These are phyloP conservation scores for Karstenula rhodostoma DNA, from an alignment of 2,329 filamentous ascomycete species.

Conservation along the genomic window DNA sequence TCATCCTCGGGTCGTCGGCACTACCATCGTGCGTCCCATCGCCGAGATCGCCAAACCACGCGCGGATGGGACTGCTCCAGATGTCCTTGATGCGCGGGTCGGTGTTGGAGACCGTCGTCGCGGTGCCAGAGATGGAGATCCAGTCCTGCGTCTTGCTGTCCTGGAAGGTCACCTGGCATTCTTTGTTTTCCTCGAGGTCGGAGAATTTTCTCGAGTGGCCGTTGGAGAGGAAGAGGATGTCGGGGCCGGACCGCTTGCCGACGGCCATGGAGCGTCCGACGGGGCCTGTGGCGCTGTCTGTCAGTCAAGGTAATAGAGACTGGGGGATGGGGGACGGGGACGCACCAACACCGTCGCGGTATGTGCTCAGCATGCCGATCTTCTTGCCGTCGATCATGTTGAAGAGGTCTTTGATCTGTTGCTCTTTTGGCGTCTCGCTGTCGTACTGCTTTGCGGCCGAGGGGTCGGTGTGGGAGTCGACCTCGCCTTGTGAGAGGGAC, in stretches of 20 bases:
- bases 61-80: constrained; percentile 49
- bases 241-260: constrained; percentile 64
- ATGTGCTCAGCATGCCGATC: constrained; percentile 54
- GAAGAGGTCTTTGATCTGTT: constrained; percentile 59
- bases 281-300: constrained; percentile 38
- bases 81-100: constrained; percentile 61
- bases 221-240: constrained; percentile 62
- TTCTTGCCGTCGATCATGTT: constrained; percentile 56
- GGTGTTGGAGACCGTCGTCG: constrained; percentile 50
- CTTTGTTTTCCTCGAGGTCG: constrained; percentile 54
- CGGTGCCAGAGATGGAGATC: constrained; percentile 56
- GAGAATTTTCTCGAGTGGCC: constrained; percentile 56
- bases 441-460: constrained; percentile 61
- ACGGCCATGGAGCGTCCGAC: constrained; percentile 59
- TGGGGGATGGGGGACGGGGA: constrained; percentile 12
- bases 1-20: constrained; percentile 58
- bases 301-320: neutral
- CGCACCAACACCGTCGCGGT: constrained; percentile 51
- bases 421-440: constrained; percentile 51
- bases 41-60: constrained; percentile 61
- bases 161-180: constrained; percentile 57
- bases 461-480: constrained; percentile 56
- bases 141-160: constrained; percentile 58
- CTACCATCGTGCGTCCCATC: constrained; percentile 59
- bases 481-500: constrained; percentile 48